Evolutionary conservation across 2,329 filamentous ascomycete species (phyloP).

Genomic region (Diplodia mutila): DNA sequence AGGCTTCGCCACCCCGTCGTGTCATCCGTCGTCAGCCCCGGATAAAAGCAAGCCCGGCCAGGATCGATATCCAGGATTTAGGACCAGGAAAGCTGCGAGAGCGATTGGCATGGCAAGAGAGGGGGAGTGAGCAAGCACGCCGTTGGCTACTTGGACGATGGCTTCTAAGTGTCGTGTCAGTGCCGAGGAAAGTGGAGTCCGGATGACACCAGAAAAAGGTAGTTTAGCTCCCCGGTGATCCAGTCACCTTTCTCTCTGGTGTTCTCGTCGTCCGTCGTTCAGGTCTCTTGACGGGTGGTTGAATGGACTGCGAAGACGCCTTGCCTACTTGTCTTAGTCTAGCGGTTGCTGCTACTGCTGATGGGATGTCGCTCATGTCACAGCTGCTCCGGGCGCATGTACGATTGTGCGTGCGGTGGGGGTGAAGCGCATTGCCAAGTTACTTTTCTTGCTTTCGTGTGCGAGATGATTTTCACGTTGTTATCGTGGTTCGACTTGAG

Average conservation of each 20-base stretch:
- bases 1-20: slow-evolving; percentile 2
- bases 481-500: slow-evolving; percentile 21
- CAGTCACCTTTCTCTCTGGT: not conserved
- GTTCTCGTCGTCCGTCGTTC: not conserved
- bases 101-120: not conserved
- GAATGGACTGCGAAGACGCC: not conserved
- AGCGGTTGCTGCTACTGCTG: not conserved
- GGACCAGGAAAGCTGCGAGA: not conserved
- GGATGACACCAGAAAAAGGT: not conserved
- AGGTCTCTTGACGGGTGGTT: not conserved
- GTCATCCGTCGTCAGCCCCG: slow-evolving; percentile 11
- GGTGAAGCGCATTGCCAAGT: slow-evolving; percentile 6
- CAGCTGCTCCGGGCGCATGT: not conserved
- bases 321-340: not conserved
- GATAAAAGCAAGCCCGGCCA: not conserved
- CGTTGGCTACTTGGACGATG: not conserved
- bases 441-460: slow-evolving; percentile 12
- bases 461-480: slow-evolving; percentile 7
- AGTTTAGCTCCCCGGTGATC: not conserved
- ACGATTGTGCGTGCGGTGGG: not conserved
- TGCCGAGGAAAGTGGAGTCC: not conserved
- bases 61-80: not conserved
- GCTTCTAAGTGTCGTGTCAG: not conserved
- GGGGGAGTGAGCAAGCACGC: not conserved
- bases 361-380: not conserved